Evolutionary conservation across 2,329 filamentous ascomycete genomes (phyloP), one percentile per base, ranked within the genome.

Genomic region (Diplodia sapinea): DNA sequence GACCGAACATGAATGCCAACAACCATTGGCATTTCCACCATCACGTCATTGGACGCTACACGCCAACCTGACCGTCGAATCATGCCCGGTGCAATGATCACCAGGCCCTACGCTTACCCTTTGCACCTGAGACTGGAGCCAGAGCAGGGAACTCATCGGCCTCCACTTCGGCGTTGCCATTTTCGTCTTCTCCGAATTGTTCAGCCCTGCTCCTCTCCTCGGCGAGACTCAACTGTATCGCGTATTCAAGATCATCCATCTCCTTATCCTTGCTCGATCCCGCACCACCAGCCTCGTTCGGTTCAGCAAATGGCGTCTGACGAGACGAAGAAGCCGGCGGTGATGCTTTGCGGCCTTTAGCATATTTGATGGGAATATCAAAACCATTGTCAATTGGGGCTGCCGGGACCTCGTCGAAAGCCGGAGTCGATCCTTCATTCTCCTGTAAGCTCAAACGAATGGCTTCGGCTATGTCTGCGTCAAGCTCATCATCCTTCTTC

Each of bases 381-480:
- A 78, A 82, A 13, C 68, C 55, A 13, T 31, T 55, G 9, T 43
- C 36, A 17, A 43, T 23, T 6, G 65, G 54, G 71, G 70, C 38
- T 7, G 15, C 26, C n/a, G 43, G 55, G n/a, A 23, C n/a, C 9
- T 66, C 47, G 15, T 65, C 13, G 31, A 51, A 40, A 6, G 33
- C 31, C 9, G 29, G 13, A 31, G 29, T 52, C 0, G 74, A 73
- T 17, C 71, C 69, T 15, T 55, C 47, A 33, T 36, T 38, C 43
- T 49, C 33, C 57, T 75, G 77, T 12, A 84, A 73, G 54, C 81
- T 83, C 33, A 87, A 79, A 15, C 87, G 85, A 65, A 89, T 88
- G 0, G 87, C 87, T 77, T 89, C 86, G 4, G 86, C 87, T 23
- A 89, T 82, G 43, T 89, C 87, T 4, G 84, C 82, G 67, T 87